Evolutionary conservation across 2,329 filamentous ascomycete species (phyloP), one percentile per base, ranked within the genome.

Genomic region (Plenodomus lindquistii): DNA sequence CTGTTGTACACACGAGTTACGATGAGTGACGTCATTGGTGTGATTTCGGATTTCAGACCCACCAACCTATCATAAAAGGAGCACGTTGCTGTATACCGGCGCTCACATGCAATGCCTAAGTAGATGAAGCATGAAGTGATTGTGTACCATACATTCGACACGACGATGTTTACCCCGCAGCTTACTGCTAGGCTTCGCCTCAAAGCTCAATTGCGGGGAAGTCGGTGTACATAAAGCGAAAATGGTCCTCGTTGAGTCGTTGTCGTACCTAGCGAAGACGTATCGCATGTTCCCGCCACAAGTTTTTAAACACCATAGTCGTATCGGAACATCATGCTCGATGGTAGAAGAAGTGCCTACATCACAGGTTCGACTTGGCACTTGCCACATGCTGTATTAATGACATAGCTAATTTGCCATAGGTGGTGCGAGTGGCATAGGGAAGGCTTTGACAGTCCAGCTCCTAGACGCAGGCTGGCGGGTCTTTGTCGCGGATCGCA

Each of bases 401-500:
- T n/a, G n/a, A n/a, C n/a, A n/a, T n/a, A n/a, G n/a, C n/a, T n/a
- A n/a, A n/a, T n/a, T n/a, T n/a, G n/a, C n/a, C 8, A 22, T 19
- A 63, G 60, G 63, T 36, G 58, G 62, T 18, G 59, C 59, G 40
- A 64, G 65, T 41, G 72, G 72, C 46, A 73, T 74, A 20, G 71
- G 66, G 11, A 62, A 50, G 11, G 69, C 70, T 8, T 57, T 73
- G 4, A 53, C 62, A 15, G 41, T 59, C 10, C 64, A 65, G 47
- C 67, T 73, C 24, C 55, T 66, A 11, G 44, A 42, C 2, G 55
- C 59, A 50, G 60, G 60, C 57, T 77, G 81, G 51, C 73, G 76
- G 34, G 77, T 84, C 29, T 78, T 77, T 46, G 78, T 80, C 2
- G 72, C 81, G 22, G 73, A 76, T 48, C 52, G 55, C 24, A 63